Conservation (phyloP, 2,329 filamentous ascomycete species). For the Hymenotorrendiella dingleyae region DNA sequence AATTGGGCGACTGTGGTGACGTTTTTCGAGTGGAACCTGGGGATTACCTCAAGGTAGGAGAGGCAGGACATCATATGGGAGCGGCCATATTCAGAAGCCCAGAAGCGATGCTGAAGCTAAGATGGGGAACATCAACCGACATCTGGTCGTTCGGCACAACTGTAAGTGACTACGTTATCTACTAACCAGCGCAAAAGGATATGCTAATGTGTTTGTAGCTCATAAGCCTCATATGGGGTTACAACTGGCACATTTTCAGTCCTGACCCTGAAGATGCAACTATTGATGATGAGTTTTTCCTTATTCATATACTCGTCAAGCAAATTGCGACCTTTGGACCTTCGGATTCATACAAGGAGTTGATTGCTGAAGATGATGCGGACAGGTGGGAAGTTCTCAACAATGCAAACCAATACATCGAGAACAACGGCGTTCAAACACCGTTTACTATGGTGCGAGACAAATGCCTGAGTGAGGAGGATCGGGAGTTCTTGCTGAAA, state of each 20-base stretch:
- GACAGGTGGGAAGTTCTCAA: constrained; percentile 13
- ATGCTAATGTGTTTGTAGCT: constrained; percentile 20
- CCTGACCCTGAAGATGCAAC: constrained; percentile 22
- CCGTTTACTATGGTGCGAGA: constrained; percentile 13
- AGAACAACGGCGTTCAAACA: constrained; percentile 12
- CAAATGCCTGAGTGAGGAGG: constrained; percentile 13
- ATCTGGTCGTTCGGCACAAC: constrained; percentile 37
- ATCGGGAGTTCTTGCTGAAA: constrained; percentile 17
- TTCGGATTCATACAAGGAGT: constrained; percentile 13
- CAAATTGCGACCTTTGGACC: constrained; percentile 17
- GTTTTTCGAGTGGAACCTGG: constrained; percentile 14
- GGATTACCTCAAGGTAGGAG: constrained; percentile 20
- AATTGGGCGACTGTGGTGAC: constrained; percentile 32
- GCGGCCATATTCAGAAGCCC: constrained; percentile 34
- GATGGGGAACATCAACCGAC: constrained; percentile 34
- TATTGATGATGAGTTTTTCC: constrained; percentile 16
- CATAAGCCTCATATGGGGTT: constrained; percentile 26
- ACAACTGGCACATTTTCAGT: constrained; percentile 24
- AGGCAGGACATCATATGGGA: constrained; percentile 27
- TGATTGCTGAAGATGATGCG: constrained; percentile 14
- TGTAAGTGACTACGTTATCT: constrained; percentile 25
- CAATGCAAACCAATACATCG: constrained; percentile 15
- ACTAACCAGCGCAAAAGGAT: no score
- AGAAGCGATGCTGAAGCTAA: constrained; percentile 30
- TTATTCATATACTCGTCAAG: constrained; percentile 14